Conservation (phyloP, 352 stramenopile genomes). For the Peronospora farinosa region DNA sequence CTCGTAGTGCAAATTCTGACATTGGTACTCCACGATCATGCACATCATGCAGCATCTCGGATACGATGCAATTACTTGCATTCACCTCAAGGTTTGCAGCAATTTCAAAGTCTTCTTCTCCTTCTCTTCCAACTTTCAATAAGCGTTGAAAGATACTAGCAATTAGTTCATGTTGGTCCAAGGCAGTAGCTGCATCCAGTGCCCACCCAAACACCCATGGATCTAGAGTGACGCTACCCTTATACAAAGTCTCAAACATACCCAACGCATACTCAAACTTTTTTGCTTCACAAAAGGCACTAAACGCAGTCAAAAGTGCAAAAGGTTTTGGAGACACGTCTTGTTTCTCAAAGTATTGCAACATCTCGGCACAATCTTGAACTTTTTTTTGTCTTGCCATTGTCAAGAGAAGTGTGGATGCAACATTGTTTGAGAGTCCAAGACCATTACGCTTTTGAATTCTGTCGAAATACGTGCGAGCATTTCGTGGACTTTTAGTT, state of each 20-base stretch:
- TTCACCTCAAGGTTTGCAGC: not conserved
- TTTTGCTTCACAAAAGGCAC: constrained; percentile 35
- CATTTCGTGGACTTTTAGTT: too few relatives aligned
- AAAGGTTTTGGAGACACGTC: too few relatives aligned
- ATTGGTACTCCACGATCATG: not conserved
- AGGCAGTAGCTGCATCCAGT: constrained; percentile 55
- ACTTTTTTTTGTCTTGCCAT: too few relatives aligned
- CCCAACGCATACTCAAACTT: constrained; percentile 46
- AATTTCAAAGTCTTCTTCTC: not conserved
- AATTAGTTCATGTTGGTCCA: constrained; percentile 53
- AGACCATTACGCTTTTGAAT: too few relatives aligned
- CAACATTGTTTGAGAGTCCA: too few relatives aligned
- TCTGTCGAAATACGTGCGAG: too few relatives aligned
- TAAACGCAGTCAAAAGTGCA: too few relatives aligned
- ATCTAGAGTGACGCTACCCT: constrained; percentile 47
- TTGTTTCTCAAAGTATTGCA: too few relatives aligned
- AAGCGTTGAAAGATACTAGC: constrained; percentile 30
- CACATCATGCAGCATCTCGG: constrained; percentile 2
- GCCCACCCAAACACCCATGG: constrained; percentile 66
- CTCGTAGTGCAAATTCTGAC: constrained; percentile 10
- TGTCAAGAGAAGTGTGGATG: too few relatives aligned
- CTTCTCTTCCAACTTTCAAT: not conserved
- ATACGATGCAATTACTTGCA: not conserved
- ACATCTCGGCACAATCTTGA: too few relatives aligned
- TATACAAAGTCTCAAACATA: constrained; percentile 67